Conservation (phyloP, 495 filamentous ascomycete species). For the Podospora bellae-mahoneyi region DNA sequence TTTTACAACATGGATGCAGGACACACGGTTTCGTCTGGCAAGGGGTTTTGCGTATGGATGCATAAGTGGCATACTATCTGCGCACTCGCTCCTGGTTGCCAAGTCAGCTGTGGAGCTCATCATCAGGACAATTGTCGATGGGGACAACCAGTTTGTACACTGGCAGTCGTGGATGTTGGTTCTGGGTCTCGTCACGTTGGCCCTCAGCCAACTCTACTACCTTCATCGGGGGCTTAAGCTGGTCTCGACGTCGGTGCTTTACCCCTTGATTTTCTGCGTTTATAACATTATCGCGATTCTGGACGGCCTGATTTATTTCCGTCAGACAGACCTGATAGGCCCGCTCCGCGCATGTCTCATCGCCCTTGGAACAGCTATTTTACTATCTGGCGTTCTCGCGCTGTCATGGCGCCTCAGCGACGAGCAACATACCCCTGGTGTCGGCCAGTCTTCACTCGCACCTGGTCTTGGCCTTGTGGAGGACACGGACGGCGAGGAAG, state of each 20-base stretch:
- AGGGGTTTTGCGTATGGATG: constrained; percentile 85
- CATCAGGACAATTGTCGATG: constrained; percentile 85
- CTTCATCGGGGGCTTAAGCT: constrained; percentile 90
- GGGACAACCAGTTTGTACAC: constrained; percentile 89
- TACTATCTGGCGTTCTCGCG: constrained; percentile 83
- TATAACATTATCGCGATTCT: constrained; percentile 99
- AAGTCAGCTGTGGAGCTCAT: constrained; percentile 96
- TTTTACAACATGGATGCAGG: constrained; percentile 49
- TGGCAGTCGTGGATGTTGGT: constrained; percentile 98
- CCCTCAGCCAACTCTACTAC: constrained; percentile 90
- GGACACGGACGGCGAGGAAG: constrained; percentile 58
- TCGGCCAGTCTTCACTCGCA: constrained; percentile 59
- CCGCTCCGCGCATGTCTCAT: constrained; percentile 78
- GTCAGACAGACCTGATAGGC: constrained; percentile 74
- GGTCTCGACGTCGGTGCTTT: constrained; percentile 92
- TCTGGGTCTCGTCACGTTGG: constrained; percentile 73
- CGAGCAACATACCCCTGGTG: constrained; percentile 56
- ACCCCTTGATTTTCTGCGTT: constrained; percentile 97
- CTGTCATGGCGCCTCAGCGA: constrained; percentile 91
- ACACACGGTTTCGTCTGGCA: constrained; percentile 66
- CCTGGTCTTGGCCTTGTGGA: constrained; percentile 69
- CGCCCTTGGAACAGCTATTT: constrained; percentile 77
- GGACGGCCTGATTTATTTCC: constrained; percentile 96
- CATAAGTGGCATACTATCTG: constrained; percentile 89
- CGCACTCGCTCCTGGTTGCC: constrained; percentile 86